Base-by-base conservation (phyloP, 257 asterid species). In the Solanum dulcamara region DNA sequence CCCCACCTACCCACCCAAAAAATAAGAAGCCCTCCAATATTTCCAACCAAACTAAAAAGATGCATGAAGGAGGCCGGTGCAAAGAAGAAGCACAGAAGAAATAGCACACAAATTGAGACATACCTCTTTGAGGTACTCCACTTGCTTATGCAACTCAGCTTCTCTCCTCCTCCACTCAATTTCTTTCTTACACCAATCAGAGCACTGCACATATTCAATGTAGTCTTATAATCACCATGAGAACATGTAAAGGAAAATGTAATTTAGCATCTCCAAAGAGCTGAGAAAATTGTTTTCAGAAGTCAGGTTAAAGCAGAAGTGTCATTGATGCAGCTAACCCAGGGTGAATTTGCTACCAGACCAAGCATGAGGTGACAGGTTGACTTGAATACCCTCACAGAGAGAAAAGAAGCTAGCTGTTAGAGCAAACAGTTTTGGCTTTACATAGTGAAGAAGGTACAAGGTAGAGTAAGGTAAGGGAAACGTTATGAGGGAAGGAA, bases 141-240 rank as follows among this genome's bases (percentile, higher is more conserved):
- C 88, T 92, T 92, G 90, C 88, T 64, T 75, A 83, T 48, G 72
- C 89, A 96, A 84, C 85, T 89, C 92, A 85, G 91, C 88, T 89
- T 93, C 98, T 88, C 83, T 92, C 88, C 90, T 92, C 92, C 88
- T 90, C 96, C 95, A 96, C 64, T 90, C 91, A n/a, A 60, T 83
- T 91, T 93, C 97, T 89, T 92, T 93, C 88, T 87, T 89, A 57
- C 88, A 87, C 93, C 93, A 93, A 9, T 91, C 93, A 22, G 85
- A 88, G 35, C 85, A 87, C 98, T 96, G 92, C 89, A 84, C 44
- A 30, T 17, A 48, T 79, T 48, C 30, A 79, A 79, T 48, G 35
- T 28, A 1, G 28, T 77, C 64, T 77, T 15, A 79, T 28, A 48
- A 79, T 79, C 83, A 79, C 46, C 64, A 79, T 50, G 66, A 79